These are phyloP conservation scores for Talaromyces proteolyticus DNA, from an alignment of 495 filamentous ascomycete genomes.

Conservation along the genomic window DNA sequence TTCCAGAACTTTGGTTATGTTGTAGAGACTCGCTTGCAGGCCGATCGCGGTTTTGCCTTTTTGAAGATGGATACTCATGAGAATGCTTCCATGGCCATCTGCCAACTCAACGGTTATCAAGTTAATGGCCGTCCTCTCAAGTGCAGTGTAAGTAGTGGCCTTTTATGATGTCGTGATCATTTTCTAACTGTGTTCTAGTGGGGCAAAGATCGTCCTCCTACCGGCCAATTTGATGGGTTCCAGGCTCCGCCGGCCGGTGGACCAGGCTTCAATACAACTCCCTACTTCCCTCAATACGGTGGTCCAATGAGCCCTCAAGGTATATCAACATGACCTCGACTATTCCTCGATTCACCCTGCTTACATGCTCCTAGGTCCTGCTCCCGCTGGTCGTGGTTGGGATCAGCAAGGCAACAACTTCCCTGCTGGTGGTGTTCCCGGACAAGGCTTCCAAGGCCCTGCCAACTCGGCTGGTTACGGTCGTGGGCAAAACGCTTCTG, in stretches of 20 bases:
- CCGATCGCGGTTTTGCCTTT: slow-evolving; percentile 96
- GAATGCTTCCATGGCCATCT: slow-evolving; percentile 97
- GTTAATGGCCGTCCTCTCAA: slow-evolving; percentile 97
- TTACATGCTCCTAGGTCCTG: slow-evolving; percentile 37
- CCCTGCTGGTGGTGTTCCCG: slow-evolving; percentile 49
- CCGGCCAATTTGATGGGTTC: slow-evolving; percentile 74
- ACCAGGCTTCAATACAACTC: slow-evolving; percentile 59
- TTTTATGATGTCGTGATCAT: neutral
- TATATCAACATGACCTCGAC: slow-evolving; percentile 17
- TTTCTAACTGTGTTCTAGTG: slow-evolving; percentile 51
- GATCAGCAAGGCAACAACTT: slow-evolving; percentile 56
- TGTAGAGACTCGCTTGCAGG: slow-evolving; percentile 94
- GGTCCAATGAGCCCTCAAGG: slow-evolving; percentile 71
- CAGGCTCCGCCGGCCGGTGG: slow-evolving; percentile 59
- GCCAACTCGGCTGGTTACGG: slow-evolving; percentile 76
- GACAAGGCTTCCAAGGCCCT: slow-evolving; percentile 55
- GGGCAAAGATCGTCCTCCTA: slow-evolving; percentile 97
- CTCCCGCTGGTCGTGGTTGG: slow-evolving; percentile 57
- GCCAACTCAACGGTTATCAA: slow-evolving; percentile 92
- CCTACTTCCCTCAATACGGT: slow-evolving; percentile 92
- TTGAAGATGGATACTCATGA: slow-evolving; percentile 99
- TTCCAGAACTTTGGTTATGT: slow-evolving; percentile 99
- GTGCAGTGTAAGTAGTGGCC: slow-evolving; percentile 74
- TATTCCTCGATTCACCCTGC: neutral
- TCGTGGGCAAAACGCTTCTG: slow-evolving; percentile 70